These are phyloP conservation scores for Phyllosticta capitalensis DNA, from an alignment of 2,329 filamentous ascomycete genomes.

Conservation along the genomic window DNA sequence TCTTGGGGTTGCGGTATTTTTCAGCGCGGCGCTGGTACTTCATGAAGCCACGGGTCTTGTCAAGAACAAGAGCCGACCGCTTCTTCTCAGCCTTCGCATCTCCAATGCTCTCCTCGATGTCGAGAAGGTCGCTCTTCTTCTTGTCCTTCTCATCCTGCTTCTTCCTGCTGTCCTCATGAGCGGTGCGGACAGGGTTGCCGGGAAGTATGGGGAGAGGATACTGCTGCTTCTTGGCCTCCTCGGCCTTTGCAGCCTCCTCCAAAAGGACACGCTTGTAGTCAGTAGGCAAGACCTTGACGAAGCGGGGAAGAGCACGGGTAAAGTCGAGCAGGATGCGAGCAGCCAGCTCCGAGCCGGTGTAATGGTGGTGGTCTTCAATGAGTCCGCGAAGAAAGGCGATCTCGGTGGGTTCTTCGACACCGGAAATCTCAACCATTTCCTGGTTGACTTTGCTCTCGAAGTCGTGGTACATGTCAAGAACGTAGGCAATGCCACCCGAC, in stretches of 20 bases:
- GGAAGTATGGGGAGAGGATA: conserved; percentile 72
- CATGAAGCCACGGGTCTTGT: conserved; percentile 97
- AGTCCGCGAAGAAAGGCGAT: conserved; percentile 84
- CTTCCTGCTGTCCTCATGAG: conserved; percentile 46
- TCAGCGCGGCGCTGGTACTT: conserved; percentile 87
- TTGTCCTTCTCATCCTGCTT: conserved; percentile 52
- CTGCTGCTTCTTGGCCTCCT: conserved; percentile 73
- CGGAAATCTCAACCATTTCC: conserved; percentile 90
- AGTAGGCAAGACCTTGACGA: conserved; percentile 85
- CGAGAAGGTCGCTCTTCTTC: conserved; percentile 59
- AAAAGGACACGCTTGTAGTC: conserved; percentile 91
- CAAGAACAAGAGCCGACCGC: conserved; percentile 81
- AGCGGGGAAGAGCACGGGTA: conserved; percentile 77
- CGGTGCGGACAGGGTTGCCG: conserved; percentile 48
- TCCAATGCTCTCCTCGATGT: conserved; percentile 85
- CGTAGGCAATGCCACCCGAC: conserved; percentile 95
- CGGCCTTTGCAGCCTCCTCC: conserved; percentile 78
- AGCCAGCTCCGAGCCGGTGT: conserved; percentile 90
- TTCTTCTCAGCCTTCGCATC: conserved; percentile 81
- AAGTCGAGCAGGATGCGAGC: conserved; percentile 93
- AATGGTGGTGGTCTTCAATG: conserved; percentile 95
- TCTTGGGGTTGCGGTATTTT: conserved; percentile 81
- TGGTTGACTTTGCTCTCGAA: conserved; percentile 91
- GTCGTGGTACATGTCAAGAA: conserved; percentile 81
- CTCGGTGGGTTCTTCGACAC: conserved; percentile 74